These are phyloP conservation scores for Coniochaeta sp. DNA, from an alignment of 2,329 filamentous ascomycete genomes.

Conservation along the genomic window DNA sequence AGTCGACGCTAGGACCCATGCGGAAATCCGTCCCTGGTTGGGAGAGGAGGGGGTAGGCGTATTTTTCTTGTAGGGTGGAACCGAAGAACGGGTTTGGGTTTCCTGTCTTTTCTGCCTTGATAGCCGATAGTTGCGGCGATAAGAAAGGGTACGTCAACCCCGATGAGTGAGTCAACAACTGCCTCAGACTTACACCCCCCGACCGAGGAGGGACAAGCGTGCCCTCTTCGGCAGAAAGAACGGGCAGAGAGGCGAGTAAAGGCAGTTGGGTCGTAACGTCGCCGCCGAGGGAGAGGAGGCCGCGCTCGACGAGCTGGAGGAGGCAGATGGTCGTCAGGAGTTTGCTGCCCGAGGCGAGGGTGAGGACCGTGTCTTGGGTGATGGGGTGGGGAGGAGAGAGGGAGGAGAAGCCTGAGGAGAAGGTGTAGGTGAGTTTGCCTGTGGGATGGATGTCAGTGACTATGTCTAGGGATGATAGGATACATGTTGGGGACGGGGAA, in stretches of 20 bases:
- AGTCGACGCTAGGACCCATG: slow-evolving; percentile 22
- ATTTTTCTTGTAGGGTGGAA: slow-evolving; percentile 12
- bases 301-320: slow-evolving; percentile 40
- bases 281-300: slow-evolving; percentile 35
- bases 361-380: slow-evolving; percentile 21
- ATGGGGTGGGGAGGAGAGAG: slow-evolving; percentile 10
- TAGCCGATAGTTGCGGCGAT: neutral
- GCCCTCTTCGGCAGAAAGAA: too few relatives aligned
- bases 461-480: too few relatives aligned
- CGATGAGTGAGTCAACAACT: slow-evolving; percentile 39
- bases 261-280: slow-evolving; percentile 35
- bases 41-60: slow-evolving; percentile 19
- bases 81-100: slow-evolving; percentile 6
- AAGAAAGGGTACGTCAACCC: slow-evolving; percentile 34
- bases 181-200: slow-evolving; percentile 33
- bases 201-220: slow-evolving; percentile 14
- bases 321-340: slow-evolving; percentile 37
- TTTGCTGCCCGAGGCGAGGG: slow-evolving; percentile 29
- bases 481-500: too few relatives aligned
- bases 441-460: slow-evolving; percentile 22
- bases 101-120: slow-evolving; percentile 1
- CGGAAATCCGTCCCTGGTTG: slow-evolving; percentile 22
- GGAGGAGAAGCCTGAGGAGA: slow-evolving; percentile 13
- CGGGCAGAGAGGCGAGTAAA: slow-evolving; percentile 31
- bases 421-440: slow-evolving; percentile 17